Evolutionary conservation across 2,329 filamentous ascomycete species (phyloP), one percentile per base, ranked within the genome.

Genomic region (Colletotrichum tropicicola): DNA sequence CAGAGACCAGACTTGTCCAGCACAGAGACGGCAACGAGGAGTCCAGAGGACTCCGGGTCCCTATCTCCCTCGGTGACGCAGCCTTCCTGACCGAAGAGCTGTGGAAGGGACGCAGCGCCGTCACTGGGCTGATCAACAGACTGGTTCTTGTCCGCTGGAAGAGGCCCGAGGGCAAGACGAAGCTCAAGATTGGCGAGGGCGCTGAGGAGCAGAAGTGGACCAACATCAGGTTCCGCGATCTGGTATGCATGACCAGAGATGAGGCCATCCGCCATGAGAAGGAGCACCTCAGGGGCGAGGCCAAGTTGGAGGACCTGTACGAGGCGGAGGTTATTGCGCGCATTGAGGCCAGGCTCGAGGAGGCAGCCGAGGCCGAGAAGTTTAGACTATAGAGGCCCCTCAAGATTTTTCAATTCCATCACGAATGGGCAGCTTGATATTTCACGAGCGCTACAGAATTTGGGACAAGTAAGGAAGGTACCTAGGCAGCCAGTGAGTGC

Each of bases 171-270:
- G 77, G 76, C 25, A 85, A 85, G 23, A 92, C 88, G 68, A 82
- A 87, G 60, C 79, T 85, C 48, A 79, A 77, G 13, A 82, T 93
- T 13, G 91, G 94, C 43, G 82, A 87, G 57, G 85, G 84, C 30
- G 87, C 88, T 41, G 85, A 89, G n/a, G 88, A 90, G 21, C 94
- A 98, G 76, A 97, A 92, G 73, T 89, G 85, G 47, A 90, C 92
- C n/a, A 86, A 84, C 3, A 70, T 98, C 5, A 78, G 83, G 30
- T 78, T 95, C 70, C 83, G 85, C 27, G 90, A 97, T 47, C 74
- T 98, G 65, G 94, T 97, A 0, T 92, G 92, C 71, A 93, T 98
- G 92, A 98, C 94, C 1, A 97, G 94, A 76, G 94, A 98, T 66
- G 94, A 98, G 78, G 92, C 92, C 3, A 80, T 84, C 15, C 84